A percentile compares a stretch with the other conserved stretches of the same genome.
Evolutionary conservation across 768 basidiomycete species (phyloP).

Genomic region (Macrolepiota albuminosa): DNA sequence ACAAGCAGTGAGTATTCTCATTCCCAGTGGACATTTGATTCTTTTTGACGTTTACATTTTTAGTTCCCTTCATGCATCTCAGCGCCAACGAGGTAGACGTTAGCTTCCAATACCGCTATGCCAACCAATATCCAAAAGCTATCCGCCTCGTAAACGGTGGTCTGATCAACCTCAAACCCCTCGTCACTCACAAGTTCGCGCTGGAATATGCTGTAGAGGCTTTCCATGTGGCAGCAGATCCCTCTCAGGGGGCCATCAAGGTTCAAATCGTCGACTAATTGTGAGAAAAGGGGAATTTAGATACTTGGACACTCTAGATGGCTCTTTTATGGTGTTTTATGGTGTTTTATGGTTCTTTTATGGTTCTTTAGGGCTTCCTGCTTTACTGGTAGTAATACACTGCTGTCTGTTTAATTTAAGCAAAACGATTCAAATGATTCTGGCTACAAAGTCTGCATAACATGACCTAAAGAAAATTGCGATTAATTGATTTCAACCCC

Average conservation of each 20-base stretch:
- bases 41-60: constrained; percentile 1
- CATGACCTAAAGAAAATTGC: not conserved
- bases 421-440: not conserved
- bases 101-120: constrained; percentile 65
- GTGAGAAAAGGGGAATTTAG: not conserved
- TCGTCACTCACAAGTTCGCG: constrained; percentile 73
- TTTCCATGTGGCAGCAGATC: constrained; percentile 73
- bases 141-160: constrained; percentile 75
- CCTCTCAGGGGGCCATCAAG: constrained; percentile 63
- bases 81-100: constrained; percentile 69
- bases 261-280: constrained; percentile 56
- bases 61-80: constrained; percentile 70
- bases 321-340: not conserved
- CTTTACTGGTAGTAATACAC: constrained; percentile 2
- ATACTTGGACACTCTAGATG: not conserved
- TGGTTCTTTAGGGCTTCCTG: not conserved
- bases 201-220: constrained; percentile 73
- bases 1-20: constrained; percentile 36
- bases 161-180: constrained; percentile 66
- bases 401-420: not conserved
- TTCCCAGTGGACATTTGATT: not conserved
- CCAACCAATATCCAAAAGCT: constrained; percentile 81
- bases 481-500: not conserved
- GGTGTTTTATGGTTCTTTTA: not conserved
- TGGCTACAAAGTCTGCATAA: not conserved